Percentiles rank a stretch among this genome's conserved stretches.
Conservation (phyloP, 2,329 filamentous ascomycete species). For the Cladosporium sp. region DNA sequence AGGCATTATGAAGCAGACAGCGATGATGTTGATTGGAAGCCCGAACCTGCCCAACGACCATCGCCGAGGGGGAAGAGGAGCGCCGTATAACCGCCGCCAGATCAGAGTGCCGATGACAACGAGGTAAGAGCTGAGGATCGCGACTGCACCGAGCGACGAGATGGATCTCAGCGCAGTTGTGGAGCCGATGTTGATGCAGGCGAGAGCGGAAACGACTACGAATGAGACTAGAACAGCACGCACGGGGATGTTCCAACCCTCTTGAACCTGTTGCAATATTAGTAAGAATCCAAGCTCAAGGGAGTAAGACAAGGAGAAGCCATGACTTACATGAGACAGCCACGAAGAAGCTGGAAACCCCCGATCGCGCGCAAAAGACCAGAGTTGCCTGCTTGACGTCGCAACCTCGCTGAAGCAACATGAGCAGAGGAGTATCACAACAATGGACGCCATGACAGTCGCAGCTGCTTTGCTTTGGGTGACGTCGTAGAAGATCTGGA, state of each 20-base stretch:
- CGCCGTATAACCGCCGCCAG: slow-evolving; percentile 16
- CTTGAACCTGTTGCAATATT: slow-evolving; percentile 4
- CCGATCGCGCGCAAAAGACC: slow-evolving; percentile 37
- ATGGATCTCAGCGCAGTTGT: slow-evolving; percentile 38
- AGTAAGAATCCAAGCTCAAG: not conserved
- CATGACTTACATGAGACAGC: slow-evolving; percentile 4
- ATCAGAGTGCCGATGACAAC: slow-evolving; percentile 19
- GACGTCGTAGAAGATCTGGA: slow-evolving; percentile 33
- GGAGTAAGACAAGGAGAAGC: too few species aligned
- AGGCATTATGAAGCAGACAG: slow-evolving; percentile 38
- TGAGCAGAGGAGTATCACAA: slow-evolving; percentile 31
- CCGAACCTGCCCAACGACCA: slow-evolving; percentile 22
- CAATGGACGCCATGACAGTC: slow-evolving; percentile 28
- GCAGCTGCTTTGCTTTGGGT: slow-evolving; percentile 31
- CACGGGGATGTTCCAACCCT: slow-evolving; percentile 23
- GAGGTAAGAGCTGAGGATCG: slow-evolving; percentile 19
- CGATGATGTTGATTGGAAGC: slow-evolving; percentile 32
- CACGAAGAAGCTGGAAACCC: slow-evolving; percentile 25
- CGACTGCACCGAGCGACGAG: slow-evolving; percentile 18
- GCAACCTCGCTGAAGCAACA: slow-evolving; percentile 33
- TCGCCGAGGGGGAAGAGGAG: slow-evolving; percentile 15
- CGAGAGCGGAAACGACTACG: slow-evolving; percentile 25
- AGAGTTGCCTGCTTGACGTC: slow-evolving; percentile 36
- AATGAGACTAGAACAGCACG: slow-evolving; percentile 23
- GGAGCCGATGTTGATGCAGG: slow-evolving; percentile 34